These are phyloP conservation scores for Ceratocystis albifundus DNA, from an alignment of 2,329 filamentous ascomycete species.

Conservation along the genomic window DNA sequence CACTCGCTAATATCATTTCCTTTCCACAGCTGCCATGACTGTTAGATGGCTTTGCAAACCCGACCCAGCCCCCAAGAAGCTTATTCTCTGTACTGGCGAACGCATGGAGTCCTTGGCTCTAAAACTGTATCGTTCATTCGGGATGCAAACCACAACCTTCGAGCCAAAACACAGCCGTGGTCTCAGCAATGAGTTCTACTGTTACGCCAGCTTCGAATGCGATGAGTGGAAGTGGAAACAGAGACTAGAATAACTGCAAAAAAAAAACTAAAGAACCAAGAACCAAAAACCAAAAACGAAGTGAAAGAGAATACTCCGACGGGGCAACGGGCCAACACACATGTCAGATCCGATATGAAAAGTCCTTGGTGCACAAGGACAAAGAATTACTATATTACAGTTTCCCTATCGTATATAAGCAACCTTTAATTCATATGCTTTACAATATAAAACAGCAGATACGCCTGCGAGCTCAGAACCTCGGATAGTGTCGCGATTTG, in stretches of 20 bases:
- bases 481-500: constrained; percentile 72
- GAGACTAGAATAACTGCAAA: neutral
- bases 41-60: constrained; percentile 57
- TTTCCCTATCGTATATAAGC: constrained; percentile 5
- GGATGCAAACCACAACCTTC: constrained; percentile 54
- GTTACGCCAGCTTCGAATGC: constrained; percentile 67
- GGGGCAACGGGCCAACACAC: neutral
- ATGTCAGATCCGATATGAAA: no score
- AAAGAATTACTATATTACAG: neutral
- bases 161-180: constrained; percentile 58
- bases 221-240: constrained; percentile 38
- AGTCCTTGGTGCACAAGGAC: neutral
- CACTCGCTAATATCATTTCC: neutral
- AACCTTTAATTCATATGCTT: constrained; percentile 36
- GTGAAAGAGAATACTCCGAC: neutral
- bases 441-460: constrained; percentile 78
- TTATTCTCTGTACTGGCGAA: constrained; percentile 68
- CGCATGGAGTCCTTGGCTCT: constrained; percentile 54
- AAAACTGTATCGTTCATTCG: constrained; percentile 55
- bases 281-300: constrained; percentile 18
- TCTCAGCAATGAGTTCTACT: constrained; percentile 69
- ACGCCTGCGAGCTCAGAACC: constrained; percentile 75
- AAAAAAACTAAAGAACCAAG: constrained; percentile 22
- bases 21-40: constrained; percentile 53
- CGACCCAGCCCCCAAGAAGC: constrained; percentile 26